Conservation (phyloP, 441 rosid species). For the Theobroma grandiflorum region DNA sequence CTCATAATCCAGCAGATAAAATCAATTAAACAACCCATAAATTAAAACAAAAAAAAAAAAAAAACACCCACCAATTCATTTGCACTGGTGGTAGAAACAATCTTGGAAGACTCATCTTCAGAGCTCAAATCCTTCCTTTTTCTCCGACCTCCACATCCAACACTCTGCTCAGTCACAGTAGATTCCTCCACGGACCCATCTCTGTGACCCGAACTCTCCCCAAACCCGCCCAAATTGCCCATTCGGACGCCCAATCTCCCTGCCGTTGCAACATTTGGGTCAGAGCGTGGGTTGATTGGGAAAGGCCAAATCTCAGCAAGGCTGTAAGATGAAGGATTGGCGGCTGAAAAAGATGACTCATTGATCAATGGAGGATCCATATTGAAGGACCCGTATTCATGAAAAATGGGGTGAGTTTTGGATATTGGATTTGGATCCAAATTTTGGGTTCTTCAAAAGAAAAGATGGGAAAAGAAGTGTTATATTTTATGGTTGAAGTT, state of each 20-base stretch:
- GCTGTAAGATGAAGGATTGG: slow-evolving; percentile 75
- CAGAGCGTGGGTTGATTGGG: slow-evolving; percentile 43
- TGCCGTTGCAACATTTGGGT: slow-evolving; percentile 3
- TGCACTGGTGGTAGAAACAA: slow-evolving; percentile 82
- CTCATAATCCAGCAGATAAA: neutral
- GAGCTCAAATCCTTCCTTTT: slow-evolving; percentile 78
- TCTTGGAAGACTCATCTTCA: slow-evolving; percentile 75
- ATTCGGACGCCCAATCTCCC: slow-evolving; percentile 64
- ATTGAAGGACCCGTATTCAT: slow-evolving; percentile 25
- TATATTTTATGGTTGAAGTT: neutral
- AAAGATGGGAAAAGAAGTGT: neutral
- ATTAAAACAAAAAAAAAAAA: neutral
- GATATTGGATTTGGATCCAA: slow-evolving; percentile 30
- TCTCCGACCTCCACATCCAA: slow-evolving; percentile 57
- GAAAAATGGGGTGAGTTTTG: slow-evolving; percentile 19
- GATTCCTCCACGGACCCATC: slow-evolving; percentile 80
- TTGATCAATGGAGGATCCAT: slow-evolving; percentile 90
- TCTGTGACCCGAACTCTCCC: slow-evolving; percentile 51
- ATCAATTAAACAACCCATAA: neutral
- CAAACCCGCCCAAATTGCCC: slow-evolving; percentile 54
- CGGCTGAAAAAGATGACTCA: slow-evolving; percentile 79
- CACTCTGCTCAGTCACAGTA: slow-evolving; percentile 79
- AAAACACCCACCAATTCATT: slow-evolving; percentile 70
- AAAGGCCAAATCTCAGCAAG: slow-evolving; percentile 89
- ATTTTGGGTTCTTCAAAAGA: neutral